Base-by-base conservation (phyloP, 768 basidiomycete genomes). In the Amanita polypyramis region DNA sequence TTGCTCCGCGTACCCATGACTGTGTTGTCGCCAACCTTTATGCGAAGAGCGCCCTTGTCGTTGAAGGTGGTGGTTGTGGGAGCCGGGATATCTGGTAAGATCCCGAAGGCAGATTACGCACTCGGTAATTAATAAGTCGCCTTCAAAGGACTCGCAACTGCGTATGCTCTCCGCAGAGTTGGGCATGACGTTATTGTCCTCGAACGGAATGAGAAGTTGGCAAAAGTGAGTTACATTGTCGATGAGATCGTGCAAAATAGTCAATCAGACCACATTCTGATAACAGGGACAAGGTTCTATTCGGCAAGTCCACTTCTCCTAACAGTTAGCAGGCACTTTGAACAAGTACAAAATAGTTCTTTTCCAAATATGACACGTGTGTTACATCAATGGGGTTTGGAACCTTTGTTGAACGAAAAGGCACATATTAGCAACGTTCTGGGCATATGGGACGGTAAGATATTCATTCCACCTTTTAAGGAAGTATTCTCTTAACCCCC, bases 171-270 rank as follows among this genome's bases (percentile, higher is more conserved):
- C 35, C 68, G 68, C 38, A 70, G 69, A 54, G 73, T 73, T 5
- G 81, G 82, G 5, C 82, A 84, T 61, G 62, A 66, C 27, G 80
- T 82, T n/a, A 63, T 70, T 2, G 70, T 84, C 2, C 58, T 82
- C 17, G 81, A 83, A 56, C 64, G 68, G 50, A 62, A 59, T 14
- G 65, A 68, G 47, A 71, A 17, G 42, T 27, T 43, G 17, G n/a
- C 15, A 9, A 30, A 30, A 27, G 14, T 43, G 39, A 40, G 39
- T 19, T 14, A 5, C 5, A 19, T 11, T 15, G 21, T 40, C 15
- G 10, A 17, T 23, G 19, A 19, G 5, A n/a, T 40, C 39, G 11
- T 11, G 19, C 39, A 20, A 40, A 11, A 15, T 19, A 40, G 19
- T 40, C 20, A 40, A 40, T 20, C 14, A 40, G 5, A 15, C 42